Base-by-base conservation (phyloP, 2,329 filamentous ascomycete species). In the Myrmaecium sp. region DNA sequence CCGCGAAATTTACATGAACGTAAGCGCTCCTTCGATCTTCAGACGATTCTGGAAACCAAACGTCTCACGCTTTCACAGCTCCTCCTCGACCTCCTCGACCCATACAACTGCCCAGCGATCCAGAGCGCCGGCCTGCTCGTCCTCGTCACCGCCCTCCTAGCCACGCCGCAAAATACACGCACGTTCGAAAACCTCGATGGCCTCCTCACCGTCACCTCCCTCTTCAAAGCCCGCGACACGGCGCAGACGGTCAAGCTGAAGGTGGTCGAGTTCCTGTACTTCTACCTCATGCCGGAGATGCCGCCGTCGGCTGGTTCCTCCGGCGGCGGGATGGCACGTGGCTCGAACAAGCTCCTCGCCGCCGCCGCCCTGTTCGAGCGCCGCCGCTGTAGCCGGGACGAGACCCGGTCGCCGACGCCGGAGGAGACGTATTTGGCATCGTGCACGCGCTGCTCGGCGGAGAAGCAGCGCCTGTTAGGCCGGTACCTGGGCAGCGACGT, bases 251-350 rank as follows among this genome's bases (percentile, higher is more conserved):
- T 95, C 37, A 94, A 93, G 58, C 69, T 93, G 46, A 89, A 92
- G 52, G 70, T 92, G n/a, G 75, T 94, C 39, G 89, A 95, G 52
- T 95, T 95, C 47, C 59, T 98, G 27, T 95, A 95, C 61, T 95
- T 95, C 54, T 98, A 95, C 53, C 74, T 98, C 40, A 93, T 95
- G 76, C 84, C 86, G 26, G 89, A 98, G 55, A 70, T 69, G 1
- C 73, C 60, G 2, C 47, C 47, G 15, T 38, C 32, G 18, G 65
- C 23, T 58, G 42, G 43, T 8, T 51, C 47, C 13, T 46, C 49
- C 2, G 18, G 20, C 9, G 17, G 25, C 19, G 36, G 40, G 18
- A 32, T 39, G 23, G 44, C 43, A 24, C 40, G 40, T 12, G 27
- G 46, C 30, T 49, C 51, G 8, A 46, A 37, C 32, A 49, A 51